Evolutionary conservation across 306 rosid species (phyloP).

Genomic region (Cicer arietinum): DNA sequence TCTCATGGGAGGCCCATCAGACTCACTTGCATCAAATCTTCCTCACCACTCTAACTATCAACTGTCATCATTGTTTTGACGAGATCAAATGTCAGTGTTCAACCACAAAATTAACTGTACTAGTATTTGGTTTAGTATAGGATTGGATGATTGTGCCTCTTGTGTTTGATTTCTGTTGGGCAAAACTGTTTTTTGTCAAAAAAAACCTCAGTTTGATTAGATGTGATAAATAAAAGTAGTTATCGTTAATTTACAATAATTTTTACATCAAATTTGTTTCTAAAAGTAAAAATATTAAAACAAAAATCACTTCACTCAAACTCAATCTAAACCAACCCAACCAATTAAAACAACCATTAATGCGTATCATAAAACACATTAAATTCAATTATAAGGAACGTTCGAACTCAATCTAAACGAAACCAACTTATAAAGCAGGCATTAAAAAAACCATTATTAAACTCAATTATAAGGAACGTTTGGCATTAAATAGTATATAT

Average conservation of each 20-base stretch:
- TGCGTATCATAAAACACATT: background rate
- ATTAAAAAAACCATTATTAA: background rate
- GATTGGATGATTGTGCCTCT: background rate
- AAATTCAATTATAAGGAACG: slow-evolving; percentile 30
- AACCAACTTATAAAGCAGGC: background rate
- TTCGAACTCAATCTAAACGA: background rate
- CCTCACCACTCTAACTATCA: slow-evolving; percentile 32
- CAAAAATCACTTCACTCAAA: background rate
- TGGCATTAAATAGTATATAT: background rate
- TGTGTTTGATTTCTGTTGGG: background rate
- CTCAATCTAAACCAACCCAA: slow-evolving; percentile 1
- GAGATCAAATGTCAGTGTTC: slow-evolving; percentile 11
- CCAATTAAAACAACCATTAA: background rate
- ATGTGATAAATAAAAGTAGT: background rate
- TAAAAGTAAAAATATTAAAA: background rate
- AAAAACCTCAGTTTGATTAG: background rate
- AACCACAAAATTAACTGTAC: background rate
- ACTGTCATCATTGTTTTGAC: background rate
- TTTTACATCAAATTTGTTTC: background rate
- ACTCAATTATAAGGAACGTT: slow-evolving; percentile 32
- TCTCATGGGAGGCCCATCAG: no score
- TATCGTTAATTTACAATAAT: background rate
- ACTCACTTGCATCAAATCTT: slow-evolving; percentile 24
- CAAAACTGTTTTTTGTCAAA: background rate
- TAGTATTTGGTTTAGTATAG: background rate